Conservation (phyloP, 2,329 filamentous ascomycete genomes). For the Aspergillaceae sp. region DNA sequence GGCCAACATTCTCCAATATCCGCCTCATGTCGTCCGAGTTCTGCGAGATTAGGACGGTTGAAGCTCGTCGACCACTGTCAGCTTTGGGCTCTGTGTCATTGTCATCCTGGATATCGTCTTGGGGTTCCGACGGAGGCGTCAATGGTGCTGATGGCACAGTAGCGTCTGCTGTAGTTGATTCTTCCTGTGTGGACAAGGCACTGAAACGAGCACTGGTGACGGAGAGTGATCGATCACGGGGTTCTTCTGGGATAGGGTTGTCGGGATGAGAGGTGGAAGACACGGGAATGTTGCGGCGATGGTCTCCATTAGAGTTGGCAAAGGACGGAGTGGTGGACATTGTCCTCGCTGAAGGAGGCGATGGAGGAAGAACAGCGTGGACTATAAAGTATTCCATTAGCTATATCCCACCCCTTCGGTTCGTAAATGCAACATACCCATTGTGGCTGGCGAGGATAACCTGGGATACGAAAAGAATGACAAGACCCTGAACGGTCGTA, state of each 20-base stretch:
- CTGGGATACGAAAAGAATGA: neutral
- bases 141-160: conserved; percentile 33
- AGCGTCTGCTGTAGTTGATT: conserved; percentile 28
- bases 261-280: conserved; percentile 39
- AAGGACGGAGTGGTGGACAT: conserved; percentile 16
- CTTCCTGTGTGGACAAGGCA: conserved; percentile 17
- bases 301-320: conserved; percentile 13
- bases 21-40: conserved; percentile 51
- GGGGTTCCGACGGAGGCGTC: conserved; percentile 35
- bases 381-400: conserved; percentile 10
- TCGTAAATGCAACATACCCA: conserved; percentile 12
- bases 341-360: conserved; percentile 16
- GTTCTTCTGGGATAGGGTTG: conserved; percentile 42
- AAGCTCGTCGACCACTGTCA: conserved; percentile 30
- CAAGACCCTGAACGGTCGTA: neutral
- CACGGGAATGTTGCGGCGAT: conserved; percentile 24
- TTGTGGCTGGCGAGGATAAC: conserved; percentile 3
- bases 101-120: conserved; percentile 29
- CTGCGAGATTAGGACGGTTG: conserved; percentile 46
- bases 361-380: conserved; percentile 21
- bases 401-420: too few species aligned
- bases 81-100: conserved; percentile 12
- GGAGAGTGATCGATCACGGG: conserved; percentile 28
- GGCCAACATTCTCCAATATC: conserved; percentile 46
- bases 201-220: conserved; percentile 26